These are phyloP conservation scores for Sclerotinia nivalis DNA, from an alignment of 2,329 filamentous ascomycete genomes.

Conservation along the genomic window DNA sequence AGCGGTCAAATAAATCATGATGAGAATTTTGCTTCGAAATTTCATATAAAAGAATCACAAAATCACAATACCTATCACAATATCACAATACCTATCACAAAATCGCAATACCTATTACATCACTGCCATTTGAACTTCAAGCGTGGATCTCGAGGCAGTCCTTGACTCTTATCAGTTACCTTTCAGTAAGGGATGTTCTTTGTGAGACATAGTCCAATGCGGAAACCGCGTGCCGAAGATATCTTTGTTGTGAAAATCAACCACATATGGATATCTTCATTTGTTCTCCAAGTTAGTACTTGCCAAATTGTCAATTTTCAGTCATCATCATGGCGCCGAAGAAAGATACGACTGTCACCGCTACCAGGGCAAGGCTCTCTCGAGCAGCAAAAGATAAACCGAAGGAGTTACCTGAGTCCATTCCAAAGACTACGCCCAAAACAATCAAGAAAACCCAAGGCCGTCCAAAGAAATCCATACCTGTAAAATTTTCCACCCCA, in stretches of 20 bases:
- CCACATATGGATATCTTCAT: background rate
- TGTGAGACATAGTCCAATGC: conserved; percentile 17
- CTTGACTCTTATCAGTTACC: background rate
- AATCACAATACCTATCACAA: background rate
- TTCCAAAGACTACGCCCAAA: conserved; percentile 8
- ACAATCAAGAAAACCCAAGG: background rate
- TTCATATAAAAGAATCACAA: background rate
- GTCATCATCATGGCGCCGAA: background rate
- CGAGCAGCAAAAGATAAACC: conserved; percentile 17
- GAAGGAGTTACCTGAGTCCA: background rate
- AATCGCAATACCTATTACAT: background rate
- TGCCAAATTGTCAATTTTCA: background rate
- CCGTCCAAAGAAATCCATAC: background rate
- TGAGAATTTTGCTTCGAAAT: background rate
- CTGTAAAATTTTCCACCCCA: background rate
- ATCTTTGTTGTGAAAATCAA: conserved; percentile 16
- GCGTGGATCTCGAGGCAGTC: background rate
- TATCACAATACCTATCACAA: background rate
- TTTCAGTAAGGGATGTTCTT: conserved; percentile 12
- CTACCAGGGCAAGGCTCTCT: background rate
- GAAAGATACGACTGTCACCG: background rate
- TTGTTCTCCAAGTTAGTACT: background rate
- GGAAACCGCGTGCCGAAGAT: conserved; percentile 19
- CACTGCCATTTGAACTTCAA: background rate
- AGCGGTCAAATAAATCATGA: background rate